Evolutionary conservation across 148 eudicot species (phyloP).

Genomic region (Simmondsia chinensis): DNA sequence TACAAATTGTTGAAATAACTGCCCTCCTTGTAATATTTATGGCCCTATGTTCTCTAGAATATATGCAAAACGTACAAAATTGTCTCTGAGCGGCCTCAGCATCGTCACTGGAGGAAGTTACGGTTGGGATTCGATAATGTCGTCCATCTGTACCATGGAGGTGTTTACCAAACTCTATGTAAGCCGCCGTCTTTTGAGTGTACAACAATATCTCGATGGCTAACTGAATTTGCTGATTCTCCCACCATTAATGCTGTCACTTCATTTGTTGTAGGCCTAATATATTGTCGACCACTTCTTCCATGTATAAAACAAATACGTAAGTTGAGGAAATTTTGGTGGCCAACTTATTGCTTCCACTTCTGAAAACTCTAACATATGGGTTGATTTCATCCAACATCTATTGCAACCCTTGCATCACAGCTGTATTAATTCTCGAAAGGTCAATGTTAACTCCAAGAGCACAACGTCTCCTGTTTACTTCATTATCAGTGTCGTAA

Average conservation of each 20-base stretch:
- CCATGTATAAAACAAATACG: background rate
- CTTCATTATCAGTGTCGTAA: background rate
- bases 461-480: background rate
- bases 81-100: background rate
- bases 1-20: too few species aligned
- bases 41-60: background rate
- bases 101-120: background rate
- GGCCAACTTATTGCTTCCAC: background rate
- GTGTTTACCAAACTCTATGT: background rate
- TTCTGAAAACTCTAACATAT: too few species aligned
- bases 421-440: background rate
- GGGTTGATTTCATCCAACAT: background rate
- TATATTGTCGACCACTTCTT: background rate
- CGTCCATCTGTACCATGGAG: background rate
- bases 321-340: background rate
- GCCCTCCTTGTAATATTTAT: background rate
- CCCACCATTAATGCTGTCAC: background rate
- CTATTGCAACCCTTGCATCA: background rate
- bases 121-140: background rate
- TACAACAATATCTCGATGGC: background rate
- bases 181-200: background rate
- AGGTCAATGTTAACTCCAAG: too few species aligned
- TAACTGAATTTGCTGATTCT: background rate
- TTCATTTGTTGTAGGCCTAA: background rate
- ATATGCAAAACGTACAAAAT: background rate